Evolutionary conservation across 2,329 filamentous ascomycete genomes (phyloP).

Genomic region (Chrysoporthe cubensis): DNA sequence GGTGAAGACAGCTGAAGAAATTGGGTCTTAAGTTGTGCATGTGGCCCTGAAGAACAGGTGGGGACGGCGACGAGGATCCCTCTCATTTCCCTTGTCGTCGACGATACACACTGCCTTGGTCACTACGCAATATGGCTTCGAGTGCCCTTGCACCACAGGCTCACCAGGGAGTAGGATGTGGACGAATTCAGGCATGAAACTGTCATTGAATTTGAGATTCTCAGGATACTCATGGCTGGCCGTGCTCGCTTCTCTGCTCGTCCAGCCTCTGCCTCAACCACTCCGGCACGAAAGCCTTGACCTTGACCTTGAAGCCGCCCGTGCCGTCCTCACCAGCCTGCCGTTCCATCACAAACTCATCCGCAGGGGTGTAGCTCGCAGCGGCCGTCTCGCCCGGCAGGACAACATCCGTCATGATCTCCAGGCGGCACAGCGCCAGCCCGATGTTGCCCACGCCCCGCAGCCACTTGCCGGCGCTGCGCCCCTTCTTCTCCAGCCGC

Average conservation of each 20-base stretch:
- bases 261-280: conserved; percentile 63
- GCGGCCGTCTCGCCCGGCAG: conserved; percentile 70
- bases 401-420: conserved; percentile 83
- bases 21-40: no score
- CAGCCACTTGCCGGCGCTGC: conserved; percentile 82
- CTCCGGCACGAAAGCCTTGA: conserved; percentile 82
- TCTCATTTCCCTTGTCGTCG: no score
- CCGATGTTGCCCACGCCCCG: conserved; percentile 82
- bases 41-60: no score
- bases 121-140: no score
- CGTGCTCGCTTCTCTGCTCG: conserved; percentile 26
- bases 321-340: conserved; percentile 47
- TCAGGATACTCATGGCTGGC: not conserved
- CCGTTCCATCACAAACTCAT: conserved; percentile 61
- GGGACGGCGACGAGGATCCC: no score
- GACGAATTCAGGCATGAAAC: not conserved
- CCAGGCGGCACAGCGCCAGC: conserved; percentile 81
- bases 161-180: no score
- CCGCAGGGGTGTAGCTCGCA: conserved; percentile 62
- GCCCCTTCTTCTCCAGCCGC: conserved; percentile 59
- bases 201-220: not conserved
- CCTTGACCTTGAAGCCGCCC: conserved; percentile 55
- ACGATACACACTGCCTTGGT: no score
- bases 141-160: no score
- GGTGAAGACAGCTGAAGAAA: no score